Base-by-base conservation (phyloP, 1,284 basidiomycete species). In the Cryptococcus sp. region DNA sequence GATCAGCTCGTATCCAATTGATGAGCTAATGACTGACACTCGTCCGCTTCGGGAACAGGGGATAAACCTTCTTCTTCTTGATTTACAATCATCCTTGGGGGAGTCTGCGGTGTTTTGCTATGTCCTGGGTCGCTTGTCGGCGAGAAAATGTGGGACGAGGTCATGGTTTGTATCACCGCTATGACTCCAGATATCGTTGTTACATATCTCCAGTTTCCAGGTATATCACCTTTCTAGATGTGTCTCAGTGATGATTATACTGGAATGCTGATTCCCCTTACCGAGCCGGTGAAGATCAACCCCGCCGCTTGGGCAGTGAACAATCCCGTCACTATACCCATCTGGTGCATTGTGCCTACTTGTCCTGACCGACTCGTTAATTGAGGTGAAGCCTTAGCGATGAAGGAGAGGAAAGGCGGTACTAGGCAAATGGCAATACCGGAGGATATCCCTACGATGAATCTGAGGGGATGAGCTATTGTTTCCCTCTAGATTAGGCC, bases 371-470 rank as follows among this genome's bases (percentile, higher is more conserved):
- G 64, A 33, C 48, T 36, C 2, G 52, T 34, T 31, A 70, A 51
- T 54, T 63, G 51, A 5, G 57, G 58, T 36, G 64, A 62, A 4
- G 84, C 77, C 0, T 88, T 89, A 0, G 90, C 84, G 11, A 94
- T 85, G 69, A 90, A 87, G 7, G 88, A 83, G 36, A 95, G 81
- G 75, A 86, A 94, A 46, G 94, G 83, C 6, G 92, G 91, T 0
- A 86, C 84, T n/a, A 91, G 83, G 64, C 90, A 94, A 4, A 94
- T 80, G 15, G 87, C 90, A 51, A 95, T 76, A 31, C 92, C 92
- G 36, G 88, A 86, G 8, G 86, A 87, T 6, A 91, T 66, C 8
- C 92, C 93, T 8, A 87, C 83, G 23, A 93, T 68, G 54, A 90
- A 80, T 62, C 89, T 91, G 64, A 23, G 23, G 23, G 23, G 23